Conservation (phyloP, 164 flowering plant species). For the Stephania cephalantha region DNA sequence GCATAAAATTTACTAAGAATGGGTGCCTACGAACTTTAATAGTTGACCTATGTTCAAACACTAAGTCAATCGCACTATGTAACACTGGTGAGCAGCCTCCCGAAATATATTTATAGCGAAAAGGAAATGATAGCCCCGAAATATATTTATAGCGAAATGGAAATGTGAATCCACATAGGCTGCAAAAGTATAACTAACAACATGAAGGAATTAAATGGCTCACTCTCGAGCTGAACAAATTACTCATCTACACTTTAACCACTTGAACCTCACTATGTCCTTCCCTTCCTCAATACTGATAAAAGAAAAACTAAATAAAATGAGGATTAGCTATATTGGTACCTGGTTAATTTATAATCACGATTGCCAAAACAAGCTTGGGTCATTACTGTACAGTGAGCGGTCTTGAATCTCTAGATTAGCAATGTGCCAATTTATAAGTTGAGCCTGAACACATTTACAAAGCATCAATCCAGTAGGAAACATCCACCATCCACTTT, state of each 20-base stretch:
- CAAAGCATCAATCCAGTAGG: slow-evolving; percentile 79
- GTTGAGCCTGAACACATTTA: slow-evolving; percentile 83
- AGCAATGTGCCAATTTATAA: slow-evolving; percentile 90
- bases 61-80: not conserved
- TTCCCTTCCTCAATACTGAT: not conserved
- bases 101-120: not conserved
- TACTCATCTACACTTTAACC: not conserved
- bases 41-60: not conserved
- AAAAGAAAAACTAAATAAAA: slow-evolving; percentile 4
- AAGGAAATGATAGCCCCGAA: not conserved
- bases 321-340: slow-evolving; percentile 7
- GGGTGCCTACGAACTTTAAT: not conserved
- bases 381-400: slow-evolving; percentile 83
- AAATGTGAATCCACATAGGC: not conserved
- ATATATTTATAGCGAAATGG: not conserved
- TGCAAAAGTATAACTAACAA: not conserved
- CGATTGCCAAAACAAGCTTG: slow-evolving; percentile 89
- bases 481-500: slow-evolving; percentile 97
- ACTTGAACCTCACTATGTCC: not conserved
- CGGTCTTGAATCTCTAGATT: slow-evolving; percentile 99
- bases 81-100: not conserved
- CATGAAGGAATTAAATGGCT: not conserved
- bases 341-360: slow-evolving; percentile 29
- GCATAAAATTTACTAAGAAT: not conserved
- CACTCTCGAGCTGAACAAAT: not conserved